These are phyloP conservation scores for Fusarium oligoseptatum DNA, from an alignment of 2,329 filamentous ascomycete genomes.

Conservation along the genomic window DNA sequence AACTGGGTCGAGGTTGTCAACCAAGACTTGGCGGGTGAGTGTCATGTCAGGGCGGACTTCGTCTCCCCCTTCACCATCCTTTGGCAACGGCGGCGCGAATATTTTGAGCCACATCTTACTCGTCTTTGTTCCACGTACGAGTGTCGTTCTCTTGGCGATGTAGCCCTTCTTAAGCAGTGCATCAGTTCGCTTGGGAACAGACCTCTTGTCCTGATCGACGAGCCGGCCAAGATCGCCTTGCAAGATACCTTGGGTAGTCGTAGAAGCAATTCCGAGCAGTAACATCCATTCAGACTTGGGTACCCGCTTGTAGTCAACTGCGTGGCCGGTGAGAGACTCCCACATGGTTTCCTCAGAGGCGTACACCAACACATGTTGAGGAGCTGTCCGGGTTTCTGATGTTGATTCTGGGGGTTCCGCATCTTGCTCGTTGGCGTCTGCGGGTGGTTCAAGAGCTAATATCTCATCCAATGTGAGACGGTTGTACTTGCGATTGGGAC, in stretches of 20 bases:
- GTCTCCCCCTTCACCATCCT: constrained; percentile 47
- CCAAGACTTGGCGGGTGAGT: constrained; percentile 55
- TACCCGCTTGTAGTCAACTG: constrained; percentile 69
- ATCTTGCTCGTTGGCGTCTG: constrained; percentile 13
- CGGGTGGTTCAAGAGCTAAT: constrained; percentile 37
- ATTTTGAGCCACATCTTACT: constrained; percentile 72
- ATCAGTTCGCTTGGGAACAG: constrained; percentile 72
- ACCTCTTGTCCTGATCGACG: constrained; percentile 73
- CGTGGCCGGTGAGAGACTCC: constrained; percentile 71
- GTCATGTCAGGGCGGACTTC: constrained; percentile 53
- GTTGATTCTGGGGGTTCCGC: not conserved
- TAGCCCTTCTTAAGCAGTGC: constrained; percentile 71
- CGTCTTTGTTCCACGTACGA: constrained; percentile 70
- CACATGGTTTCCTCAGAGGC: constrained; percentile 70
- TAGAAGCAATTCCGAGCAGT: constrained; percentile 69
- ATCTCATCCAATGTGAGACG: constrained; percentile 56
- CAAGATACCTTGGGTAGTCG: constrained; percentile 67
- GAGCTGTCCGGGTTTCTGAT: not conserved
- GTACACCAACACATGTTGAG: constrained; percentile 53
- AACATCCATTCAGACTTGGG: constrained; percentile 71
- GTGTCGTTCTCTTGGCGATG: constrained; percentile 70
- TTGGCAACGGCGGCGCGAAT: constrained; percentile 63
- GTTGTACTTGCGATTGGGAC: constrained; percentile 50
- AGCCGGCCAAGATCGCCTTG: constrained; percentile 71
- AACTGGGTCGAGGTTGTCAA: constrained; percentile 64